Evolutionary conservation across 441 rosid species (phyloP), one percentile per base, ranked within the genome.

Genomic region (Gossypium trilobum): DNA sequence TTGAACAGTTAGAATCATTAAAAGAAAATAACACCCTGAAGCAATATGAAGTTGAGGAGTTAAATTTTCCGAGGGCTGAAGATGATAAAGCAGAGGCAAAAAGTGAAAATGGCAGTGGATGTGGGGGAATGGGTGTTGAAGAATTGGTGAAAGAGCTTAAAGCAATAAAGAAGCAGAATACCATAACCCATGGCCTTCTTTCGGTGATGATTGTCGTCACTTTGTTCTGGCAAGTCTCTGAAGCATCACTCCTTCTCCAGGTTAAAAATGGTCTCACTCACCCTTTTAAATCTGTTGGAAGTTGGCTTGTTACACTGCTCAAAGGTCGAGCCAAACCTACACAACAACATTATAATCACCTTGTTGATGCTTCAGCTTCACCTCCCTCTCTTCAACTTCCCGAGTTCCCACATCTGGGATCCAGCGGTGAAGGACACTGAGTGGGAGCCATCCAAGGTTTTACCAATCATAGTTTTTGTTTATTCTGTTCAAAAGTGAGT

Each of bases 141-240:
- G 91, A 87, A 73, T 73, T 89, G 29, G 75, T 80, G 16, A 86
- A 88, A 58, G 94, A 87, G 82, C 82, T 93, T 22, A 81, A 73
- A 71, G 39, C 82, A 6, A 76, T 93, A 66, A 87, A 82, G 90
- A 81, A 72, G 81, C 98, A 93, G 85, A 93, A 91, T 78, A 65
- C 69, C 2, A 61, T 85, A 9, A 89, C 98, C 0, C 96, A 93
- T 73, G 73, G 91, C 70, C 89, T 93, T 5, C 84, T 93, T 54
- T 88, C 95, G 3, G 82, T 73, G 71, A 59, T 87, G 89, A 87
- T 91, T 69, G 78, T 85, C 17, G 81, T 93, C 17, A 91, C 96
- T 2, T 29, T 87, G n/a, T 71, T 82, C 6, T 93, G 96, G 96
- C 98, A 91, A 78, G 71, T 89, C n/a, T 93, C 98, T 1, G 91